Conservation (phyloP, 495 filamentous ascomycete species). For the Parachaetomium inaequale region DNA sequence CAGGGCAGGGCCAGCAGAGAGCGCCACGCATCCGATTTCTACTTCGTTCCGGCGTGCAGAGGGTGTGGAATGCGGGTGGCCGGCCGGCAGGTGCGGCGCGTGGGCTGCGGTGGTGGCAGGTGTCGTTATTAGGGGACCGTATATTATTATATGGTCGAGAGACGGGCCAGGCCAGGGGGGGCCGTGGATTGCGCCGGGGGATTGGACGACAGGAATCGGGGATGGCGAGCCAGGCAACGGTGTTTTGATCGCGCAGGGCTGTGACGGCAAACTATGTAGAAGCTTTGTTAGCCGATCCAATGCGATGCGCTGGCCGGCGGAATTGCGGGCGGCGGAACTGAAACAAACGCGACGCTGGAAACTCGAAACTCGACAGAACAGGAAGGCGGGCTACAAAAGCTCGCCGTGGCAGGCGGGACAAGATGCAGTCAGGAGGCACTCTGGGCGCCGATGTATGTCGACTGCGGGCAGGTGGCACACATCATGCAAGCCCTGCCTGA, state of each 20-base stretch:
- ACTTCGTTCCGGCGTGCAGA: constrained; percentile 3
- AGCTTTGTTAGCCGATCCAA: constrained; percentile 14
- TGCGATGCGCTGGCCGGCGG: constrained; percentile 12
- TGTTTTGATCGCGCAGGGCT: constrained; percentile 12
- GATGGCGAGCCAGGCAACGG: neutral
- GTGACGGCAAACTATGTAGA: neutral
- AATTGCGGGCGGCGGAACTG: constrained; percentile 19
- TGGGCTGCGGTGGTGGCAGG: neutral
- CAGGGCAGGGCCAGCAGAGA: neutral
- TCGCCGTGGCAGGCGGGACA: neutral
- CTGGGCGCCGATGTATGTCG: neutral
- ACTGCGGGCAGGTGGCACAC: constrained; percentile 8
- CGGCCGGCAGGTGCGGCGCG: constrained; percentile 1
- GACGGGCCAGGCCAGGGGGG: neutral
- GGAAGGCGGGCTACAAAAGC: neutral
- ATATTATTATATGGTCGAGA: neutral
- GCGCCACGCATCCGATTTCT: constrained; percentile 18
- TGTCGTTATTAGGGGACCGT: neutral
- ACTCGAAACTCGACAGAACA: constrained; percentile 9
- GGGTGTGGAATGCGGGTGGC: constrained; percentile 11
- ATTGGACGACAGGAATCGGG: neutral
- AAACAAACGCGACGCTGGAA: constrained; percentile 21
- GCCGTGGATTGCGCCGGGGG: neutral
- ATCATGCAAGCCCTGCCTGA: neutral
- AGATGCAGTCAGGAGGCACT: neutral